phyloP scores from a whole-genome alignment of 805 yeast species.

The Candida easanensis region DNA sequence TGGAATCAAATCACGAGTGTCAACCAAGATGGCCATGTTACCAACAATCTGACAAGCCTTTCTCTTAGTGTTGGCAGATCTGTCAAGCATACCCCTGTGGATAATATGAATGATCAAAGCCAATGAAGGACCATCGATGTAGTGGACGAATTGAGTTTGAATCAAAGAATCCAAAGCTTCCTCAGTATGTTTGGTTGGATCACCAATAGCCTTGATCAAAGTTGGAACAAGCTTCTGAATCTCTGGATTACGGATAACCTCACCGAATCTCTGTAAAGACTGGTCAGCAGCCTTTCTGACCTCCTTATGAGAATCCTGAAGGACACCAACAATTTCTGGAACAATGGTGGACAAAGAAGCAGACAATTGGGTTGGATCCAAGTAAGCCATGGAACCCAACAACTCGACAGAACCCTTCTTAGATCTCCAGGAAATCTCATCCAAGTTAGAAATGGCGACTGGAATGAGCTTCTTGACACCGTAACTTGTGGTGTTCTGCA shows the following conservation, averaged over 20 bases:
- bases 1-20: constrained; percentile 78
- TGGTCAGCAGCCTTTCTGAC: constrained; percentile 94
- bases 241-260: constrained; percentile 95
- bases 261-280: constrained; percentile 88
- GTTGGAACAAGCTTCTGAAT: constrained; percentile 88
- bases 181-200: constrained; percentile 89
- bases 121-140: constrained; percentile 95
- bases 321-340: constrained; percentile 93
- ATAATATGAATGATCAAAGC: constrained; percentile 94
- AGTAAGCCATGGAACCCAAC: constrained; percentile 95
- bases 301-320: constrained; percentile 94
- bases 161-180: constrained; percentile 82
- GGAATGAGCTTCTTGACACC: constrained; percentile 94
- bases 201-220: constrained; percentile 89
- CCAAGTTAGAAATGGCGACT: constrained; percentile 78
- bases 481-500: constrained; percentile 87
- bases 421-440: constrained; percentile 92
- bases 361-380: constrained; percentile 92
- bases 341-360: constrained; percentile 85
- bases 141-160: constrained; percentile 92
- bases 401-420: constrained; percentile 96
- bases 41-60: constrained; percentile 98
- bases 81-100: constrained; percentile 90
- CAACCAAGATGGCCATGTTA: constrained; percentile 95
- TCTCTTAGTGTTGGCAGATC: constrained; percentile 90